Evolutionary conservation across 176 grass and related monocot genomes (phyloP).

Genomic region (Alloteropsis semialata): DNA sequence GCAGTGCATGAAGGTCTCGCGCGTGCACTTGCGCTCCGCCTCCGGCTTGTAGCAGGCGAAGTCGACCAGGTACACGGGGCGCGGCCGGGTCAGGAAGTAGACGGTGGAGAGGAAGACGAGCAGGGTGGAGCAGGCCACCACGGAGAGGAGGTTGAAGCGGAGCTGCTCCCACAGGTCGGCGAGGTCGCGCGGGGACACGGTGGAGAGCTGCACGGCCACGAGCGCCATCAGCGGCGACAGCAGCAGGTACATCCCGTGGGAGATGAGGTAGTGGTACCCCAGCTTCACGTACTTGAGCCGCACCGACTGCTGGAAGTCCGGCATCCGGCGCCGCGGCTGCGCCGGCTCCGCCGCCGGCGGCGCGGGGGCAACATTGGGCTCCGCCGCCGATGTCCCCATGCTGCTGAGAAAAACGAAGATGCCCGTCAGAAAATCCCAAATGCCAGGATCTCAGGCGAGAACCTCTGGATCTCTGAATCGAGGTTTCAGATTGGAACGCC

Average conservation of each 20-base stretch:
- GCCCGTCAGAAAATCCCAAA: neutral
- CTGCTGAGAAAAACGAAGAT: neutral
- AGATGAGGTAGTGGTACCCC: slow-evolving; percentile 95
- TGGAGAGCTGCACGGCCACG: slow-evolving; percentile 71
- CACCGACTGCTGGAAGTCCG: slow-evolving; percentile 93
- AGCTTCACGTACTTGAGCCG: slow-evolving; percentile 96
- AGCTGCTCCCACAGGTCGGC: slow-evolving; percentile 70
- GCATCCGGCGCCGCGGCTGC: slow-evolving; percentile 48
- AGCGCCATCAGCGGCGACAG: slow-evolving; percentile 70
- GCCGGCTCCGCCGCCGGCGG: neutral
- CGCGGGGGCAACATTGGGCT: slow-evolving; percentile 15
- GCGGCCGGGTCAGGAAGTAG: slow-evolving; percentile 86
- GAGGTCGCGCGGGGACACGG: slow-evolving; percentile 60
- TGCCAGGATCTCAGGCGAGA: slow-evolving; percentile 30
- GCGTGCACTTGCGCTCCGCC: slow-evolving; percentile 72
- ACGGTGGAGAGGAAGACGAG: slow-evolving; percentile 94
- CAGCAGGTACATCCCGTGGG: slow-evolving; percentile 91
- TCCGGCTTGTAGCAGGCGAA: slow-evolving; percentile 96
- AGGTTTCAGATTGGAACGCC: neutral
- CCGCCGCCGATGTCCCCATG: slow-evolving; percentile 35
- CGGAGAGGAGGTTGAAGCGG: slow-evolving; percentile 72
- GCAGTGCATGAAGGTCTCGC: slow-evolving; percentile 73
- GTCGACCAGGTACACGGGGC: slow-evolving; percentile 84
- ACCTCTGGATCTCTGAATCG: neutral
- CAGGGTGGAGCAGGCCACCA: slow-evolving; percentile 73